phyloP scores from a whole-genome alignment of 345 rosid species.

The Erucastrum elatum region DNA sequence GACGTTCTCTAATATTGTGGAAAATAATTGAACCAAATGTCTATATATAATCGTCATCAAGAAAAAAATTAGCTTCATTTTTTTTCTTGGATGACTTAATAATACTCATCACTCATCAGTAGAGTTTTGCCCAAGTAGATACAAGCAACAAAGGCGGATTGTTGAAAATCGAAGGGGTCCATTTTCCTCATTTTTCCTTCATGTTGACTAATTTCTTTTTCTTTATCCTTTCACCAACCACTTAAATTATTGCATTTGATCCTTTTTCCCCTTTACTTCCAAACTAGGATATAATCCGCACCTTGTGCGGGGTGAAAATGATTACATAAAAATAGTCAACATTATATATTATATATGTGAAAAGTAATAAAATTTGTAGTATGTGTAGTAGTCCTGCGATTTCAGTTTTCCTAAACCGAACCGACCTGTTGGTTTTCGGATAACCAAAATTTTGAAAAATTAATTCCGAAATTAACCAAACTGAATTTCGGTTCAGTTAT shows the following conservation, averaged over 20 bases:
- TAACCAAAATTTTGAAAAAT: no score
- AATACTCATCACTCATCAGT: not conserved
- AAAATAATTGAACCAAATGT: slow-evolving; percentile 1
- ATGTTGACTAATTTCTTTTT: slow-evolving; percentile 30
- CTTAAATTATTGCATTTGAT: slow-evolving; percentile 24
- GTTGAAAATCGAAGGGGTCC: slow-evolving; percentile 27
- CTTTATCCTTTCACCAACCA: slow-evolving; percentile 29
- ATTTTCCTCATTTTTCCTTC: slow-evolving; percentile 16
- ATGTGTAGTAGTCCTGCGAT: no score
- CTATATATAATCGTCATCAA: not conserved
- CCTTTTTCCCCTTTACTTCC: not conserved
- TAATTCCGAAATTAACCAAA: no score
- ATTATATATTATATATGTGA: no score
- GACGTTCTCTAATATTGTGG: not conserved
- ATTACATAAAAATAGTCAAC: no score
- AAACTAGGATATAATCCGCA: not conserved
- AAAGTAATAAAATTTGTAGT: no score
- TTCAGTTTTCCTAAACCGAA: no score
- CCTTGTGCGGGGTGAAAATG: no score
- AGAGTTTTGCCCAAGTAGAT: slow-evolving; percentile 16
- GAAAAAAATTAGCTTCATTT: not conserved
- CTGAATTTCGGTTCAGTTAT: no score
- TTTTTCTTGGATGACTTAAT: not conserved
- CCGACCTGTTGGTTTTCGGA: no score
- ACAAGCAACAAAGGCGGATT: slow-evolving; percentile 25